Base-by-base conservation (phyloP, 2,329 filamentous ascomycete genomes). In the Botrytis aclada region DNA sequence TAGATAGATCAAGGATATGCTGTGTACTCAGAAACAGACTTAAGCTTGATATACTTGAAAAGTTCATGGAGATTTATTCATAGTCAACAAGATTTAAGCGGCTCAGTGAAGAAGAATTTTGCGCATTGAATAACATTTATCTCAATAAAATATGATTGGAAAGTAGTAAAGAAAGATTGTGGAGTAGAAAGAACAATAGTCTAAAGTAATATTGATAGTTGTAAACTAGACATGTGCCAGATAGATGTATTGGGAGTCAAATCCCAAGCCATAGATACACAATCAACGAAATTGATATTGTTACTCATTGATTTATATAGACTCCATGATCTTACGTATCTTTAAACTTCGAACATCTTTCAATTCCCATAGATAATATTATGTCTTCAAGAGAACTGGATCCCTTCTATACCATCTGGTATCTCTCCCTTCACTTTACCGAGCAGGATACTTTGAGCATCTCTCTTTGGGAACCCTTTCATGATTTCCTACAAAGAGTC, bases 101-200 rank as follows among this genome's bases (percentile, higher is more conserved):
- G 12, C 25, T 29, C 4, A 5, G 51, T 14, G 29, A 14, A 29
- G 51, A 54, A 29, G 12, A n/a, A 54, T 54, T 10, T 29, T n/a
- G 6, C 6, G 47, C 10, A 12, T 51, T 51, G 25, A n/a, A 54
- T 18, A 54, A 54, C 14, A 18, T 7, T 29, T 3, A 54, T 16
- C 1, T 54, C n/a, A 8, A 16, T 18, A 5, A 14, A 5, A 29
- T 8, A 29, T 54, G 14, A 29, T 29, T 0, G 0, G n/a, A 54
- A 16, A 29, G 7, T 3, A 0, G 51, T 29, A 2, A 6, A 16
- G 6, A 29, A 29, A 8, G 5, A 2, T 29, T 7, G 0, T n/a
- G 5, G n/a, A 29, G 51, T 54, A 29, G n/a, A 29, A 18, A 18
- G 25, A 29, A 29, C n/a, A 18, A 54, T 16, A 54, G 51, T 16